Evolutionary conservation across 2,329 filamentous ascomycete genomes (phyloP), one percentile per base, ranked within the genome.

Genomic region (Claviceps lovelessii): DNA sequence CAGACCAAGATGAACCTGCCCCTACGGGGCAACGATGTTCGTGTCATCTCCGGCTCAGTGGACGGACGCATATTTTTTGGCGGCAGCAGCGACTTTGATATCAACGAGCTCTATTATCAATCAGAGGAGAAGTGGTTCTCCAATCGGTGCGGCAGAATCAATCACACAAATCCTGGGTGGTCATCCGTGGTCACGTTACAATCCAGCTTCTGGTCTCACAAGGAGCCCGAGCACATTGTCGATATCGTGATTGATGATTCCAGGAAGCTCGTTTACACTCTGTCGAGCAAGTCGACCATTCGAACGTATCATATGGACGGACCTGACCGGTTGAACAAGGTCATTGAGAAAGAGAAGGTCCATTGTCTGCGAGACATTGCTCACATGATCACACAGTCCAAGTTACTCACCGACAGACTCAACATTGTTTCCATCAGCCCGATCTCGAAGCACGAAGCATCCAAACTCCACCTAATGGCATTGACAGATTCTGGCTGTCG

Each of bases 121-220:
- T 90, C 95, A 64, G 90, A 97, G 68, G 93, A 98, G 70, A 86
- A 87, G 62, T 98, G 93, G 93, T 98, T 98, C 66, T 85, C 87
- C 53, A 90, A 84, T 68, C 81, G 86, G 60, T 94, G 88, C 66
- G 84, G 85, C 57, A 95, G 90, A 70, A 83, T 91, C 59, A 94
- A 94, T 66, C 93, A 96, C 67, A 91, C 85, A 51, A 85, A 80
- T 66, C 83, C 80, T 4, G 84, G 85, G 39, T 84, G 87, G 74
- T 77, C 78, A 55, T 84, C 80, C 11, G 76, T 86, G 2, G 73
- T 88, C 0, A 73, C 70, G 0, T 60, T 80, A 0, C 72, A 75
- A 23, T 67, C 71, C n/a, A 65, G 71, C 3, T 68, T 82, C 55
- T 80, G 77, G 75, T 67, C 71, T 23, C 68, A 74, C 57, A 73